phyloP scores from a whole-genome alignment of 1,139 yeast species.

The Taiozyma onychis region DNA sequence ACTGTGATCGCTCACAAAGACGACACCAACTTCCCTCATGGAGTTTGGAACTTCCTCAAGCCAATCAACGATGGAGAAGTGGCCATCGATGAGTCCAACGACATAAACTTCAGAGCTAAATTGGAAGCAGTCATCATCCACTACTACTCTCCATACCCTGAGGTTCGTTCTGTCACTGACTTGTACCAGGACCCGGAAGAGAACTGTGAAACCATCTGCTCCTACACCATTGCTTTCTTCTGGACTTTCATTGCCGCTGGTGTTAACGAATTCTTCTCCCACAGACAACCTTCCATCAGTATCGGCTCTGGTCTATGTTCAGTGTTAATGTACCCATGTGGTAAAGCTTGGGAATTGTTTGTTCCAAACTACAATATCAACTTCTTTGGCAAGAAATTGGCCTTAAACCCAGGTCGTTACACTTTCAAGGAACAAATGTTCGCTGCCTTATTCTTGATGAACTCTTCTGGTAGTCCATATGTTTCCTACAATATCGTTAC shows the following conservation, averaged over 20 bases:
- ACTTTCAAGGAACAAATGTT: slow-evolving; percentile 64
- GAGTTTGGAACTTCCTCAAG: slow-evolving; percentile 29
- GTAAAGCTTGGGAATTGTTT: slow-evolving; percentile 32
- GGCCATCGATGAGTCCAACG: slow-evolving; percentile 5
- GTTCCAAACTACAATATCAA: slow-evolving; percentile 47
- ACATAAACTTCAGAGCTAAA: slow-evolving; percentile 25
- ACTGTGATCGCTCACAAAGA: slow-evolving; percentile 36
- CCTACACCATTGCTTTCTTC: slow-evolving; percentile 47
- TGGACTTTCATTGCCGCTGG: slow-evolving; percentile 54
- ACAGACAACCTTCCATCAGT: slow-evolving; percentile 46
- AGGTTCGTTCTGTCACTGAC: slow-evolving; percentile 53
- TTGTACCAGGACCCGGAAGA: slow-evolving; percentile 45
- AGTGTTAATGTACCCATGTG: slow-evolving; percentile 53
- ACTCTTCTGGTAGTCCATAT: slow-evolving; percentile 44
- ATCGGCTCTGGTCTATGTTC: slow-evolving; percentile 46
- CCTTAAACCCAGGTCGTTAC: slow-evolving; percentile 61
- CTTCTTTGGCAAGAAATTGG: slow-evolving; percentile 31
- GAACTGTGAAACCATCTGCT: slow-evolving; percentile 52
- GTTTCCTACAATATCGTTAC: slow-evolving; percentile 56
- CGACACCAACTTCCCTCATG: slow-evolving; percentile 45
- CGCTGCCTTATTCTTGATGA: slow-evolving; percentile 41
- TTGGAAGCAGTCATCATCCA: slow-evolving; percentile 41
- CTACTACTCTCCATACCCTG: slow-evolving; percentile 36
- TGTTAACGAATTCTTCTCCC: slow-evolving; percentile 52
- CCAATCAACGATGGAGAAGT: slow-evolving; percentile 19